Base-by-base conservation (phyloP, 164 flowering plant genomes). In the Berberis thunbergii region DNA sequence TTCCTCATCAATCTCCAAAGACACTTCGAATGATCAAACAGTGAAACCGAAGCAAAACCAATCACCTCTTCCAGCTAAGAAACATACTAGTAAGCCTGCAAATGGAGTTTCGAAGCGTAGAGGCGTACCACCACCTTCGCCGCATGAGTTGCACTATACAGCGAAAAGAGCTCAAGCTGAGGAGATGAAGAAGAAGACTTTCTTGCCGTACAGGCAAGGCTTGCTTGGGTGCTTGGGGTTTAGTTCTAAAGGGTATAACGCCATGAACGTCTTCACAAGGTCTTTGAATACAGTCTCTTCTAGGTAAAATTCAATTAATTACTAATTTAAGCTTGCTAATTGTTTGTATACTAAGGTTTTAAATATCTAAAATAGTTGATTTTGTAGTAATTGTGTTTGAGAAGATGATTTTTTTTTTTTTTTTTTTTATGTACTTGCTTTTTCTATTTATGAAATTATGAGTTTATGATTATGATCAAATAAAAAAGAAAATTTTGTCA, bases 111-210 rank as follows among this genome's bases (percentile, higher is more conserved):
- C 73, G 0, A 81, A 77, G 61, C 71, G 84, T 38, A 60, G 82
- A 42, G 63, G 63, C 1, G 75, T 82, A 4, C 26, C 26, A 26
- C 26, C 26, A 26, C 75, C 73, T 40, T 83, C 86, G 1, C 63
- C 82, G 9, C 87, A 81, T 60, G 87, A 83, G 73, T 40, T 72
- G 48, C 85, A 74, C 45, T 83, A 85, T 60, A 77, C 82, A 2
- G 65, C 82, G 43, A 83, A 83, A 9, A 75, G 87, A 71, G 89
- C 87, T 13, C 78, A 78, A n/a, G 75, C 83, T 2, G 89, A 83
- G 79, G 87, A 85, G 61, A 65, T 85, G 84, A 83, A 70, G 78
- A 85, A 78, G 80, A 83, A 75, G 67, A 85, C 86, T 13, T 83
- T 57, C 60, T 68, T 81, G 71, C 90, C 85, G 0, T 85, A 83